A percentile compares a stretch with the other conserved stretches of the same genome.
Conservation (phyloP, 768 basidiomycete species). For the Lanmaoa pseudosensibilis region DNA sequence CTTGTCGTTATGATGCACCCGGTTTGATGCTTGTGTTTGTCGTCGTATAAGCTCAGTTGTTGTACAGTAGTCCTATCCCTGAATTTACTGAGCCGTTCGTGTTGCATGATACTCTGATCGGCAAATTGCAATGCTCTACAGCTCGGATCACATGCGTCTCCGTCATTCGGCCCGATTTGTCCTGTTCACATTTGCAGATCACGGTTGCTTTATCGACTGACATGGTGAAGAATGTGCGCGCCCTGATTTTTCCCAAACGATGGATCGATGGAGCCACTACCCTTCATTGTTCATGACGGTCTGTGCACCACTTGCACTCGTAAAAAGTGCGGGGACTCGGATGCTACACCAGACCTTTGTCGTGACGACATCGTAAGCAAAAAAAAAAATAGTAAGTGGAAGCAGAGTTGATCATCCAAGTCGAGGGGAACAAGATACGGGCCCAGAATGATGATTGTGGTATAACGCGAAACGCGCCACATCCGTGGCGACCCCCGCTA, state of each 20-base stretch:
- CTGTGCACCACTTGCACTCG: conserved; percentile 45
- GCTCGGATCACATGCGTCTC: conserved; percentile 33
- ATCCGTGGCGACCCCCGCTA: too few species aligned
- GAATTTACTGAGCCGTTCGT: background rate
- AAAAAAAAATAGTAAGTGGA: too few species aligned
- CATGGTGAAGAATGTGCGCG: conserved; percentile 46
- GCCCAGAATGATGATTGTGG: too few species aligned
- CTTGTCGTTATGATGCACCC: too few species aligned
- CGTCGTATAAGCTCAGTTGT: background rate
- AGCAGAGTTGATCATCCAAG: too few species aligned
- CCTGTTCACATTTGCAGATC: conserved; percentile 25
- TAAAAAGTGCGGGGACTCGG: conserved; percentile 44
- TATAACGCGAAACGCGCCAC: too few species aligned
- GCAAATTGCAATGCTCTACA: background rate
- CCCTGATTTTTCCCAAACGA: conserved; percentile 35
- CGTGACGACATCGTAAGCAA: conserved; percentile 44
- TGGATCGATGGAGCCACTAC: conserved; percentile 27
- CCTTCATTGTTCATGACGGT: conserved; percentile 39
- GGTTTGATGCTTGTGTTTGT: background rate
- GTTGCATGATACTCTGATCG: background rate
- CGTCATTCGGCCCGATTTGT: background rate
- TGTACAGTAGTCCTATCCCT: background rate
- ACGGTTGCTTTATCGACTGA: conserved; percentile 41
- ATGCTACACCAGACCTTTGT: conserved; percentile 49
- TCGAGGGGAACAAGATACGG: too few species aligned